Evolutionary conservation across 257 asterid species (phyloP).

Genomic region (Thymus quinquecostatus): DNA sequence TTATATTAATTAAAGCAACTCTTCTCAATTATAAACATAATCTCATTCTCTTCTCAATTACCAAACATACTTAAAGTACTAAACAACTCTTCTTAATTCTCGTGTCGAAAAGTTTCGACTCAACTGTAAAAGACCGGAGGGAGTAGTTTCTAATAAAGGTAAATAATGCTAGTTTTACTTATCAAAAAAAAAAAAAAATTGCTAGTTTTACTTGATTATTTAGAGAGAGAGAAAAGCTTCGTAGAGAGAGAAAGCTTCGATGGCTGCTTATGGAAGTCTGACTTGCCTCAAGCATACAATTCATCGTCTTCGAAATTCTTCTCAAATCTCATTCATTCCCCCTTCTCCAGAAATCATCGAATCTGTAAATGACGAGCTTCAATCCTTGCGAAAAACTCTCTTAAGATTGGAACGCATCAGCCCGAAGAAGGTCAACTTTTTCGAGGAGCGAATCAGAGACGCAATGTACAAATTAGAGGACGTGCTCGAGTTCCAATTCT

Average conservation of each 20-base stretch:
- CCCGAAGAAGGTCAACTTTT: not conserved
- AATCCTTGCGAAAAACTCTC: not conserved
- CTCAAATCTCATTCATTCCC: not conserved
- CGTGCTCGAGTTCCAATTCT: not conserved
- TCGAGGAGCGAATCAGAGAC: conserved; percentile 3
- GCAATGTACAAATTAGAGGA: not conserved
- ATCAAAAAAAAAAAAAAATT: not conserved
- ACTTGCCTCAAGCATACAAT: not conserved
- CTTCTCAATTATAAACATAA: no score
- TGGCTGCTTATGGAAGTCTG: conserved; percentile 9
- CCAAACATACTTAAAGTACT: no score
- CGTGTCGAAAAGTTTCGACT: no score
- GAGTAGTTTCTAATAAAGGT: no score
- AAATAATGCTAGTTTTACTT: no score
- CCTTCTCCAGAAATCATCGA: not conserved
- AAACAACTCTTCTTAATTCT: no score
- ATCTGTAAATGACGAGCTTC: not conserved
- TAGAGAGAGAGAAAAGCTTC: not conserved
- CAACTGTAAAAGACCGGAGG: no score
- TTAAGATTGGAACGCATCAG: not conserved
- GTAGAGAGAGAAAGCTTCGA: not conserved
- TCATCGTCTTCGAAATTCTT: not conserved
- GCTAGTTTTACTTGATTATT: no score
- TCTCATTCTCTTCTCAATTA: no score
- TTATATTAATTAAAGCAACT: no score